A percentile compares a stretch with the other conserved stretches of the same genome.
These are phyloP conservation scores for Albifimbria verrucaria DNA, from an alignment of 2,329 filamentous ascomycete species.

Conservation along the genomic window DNA sequence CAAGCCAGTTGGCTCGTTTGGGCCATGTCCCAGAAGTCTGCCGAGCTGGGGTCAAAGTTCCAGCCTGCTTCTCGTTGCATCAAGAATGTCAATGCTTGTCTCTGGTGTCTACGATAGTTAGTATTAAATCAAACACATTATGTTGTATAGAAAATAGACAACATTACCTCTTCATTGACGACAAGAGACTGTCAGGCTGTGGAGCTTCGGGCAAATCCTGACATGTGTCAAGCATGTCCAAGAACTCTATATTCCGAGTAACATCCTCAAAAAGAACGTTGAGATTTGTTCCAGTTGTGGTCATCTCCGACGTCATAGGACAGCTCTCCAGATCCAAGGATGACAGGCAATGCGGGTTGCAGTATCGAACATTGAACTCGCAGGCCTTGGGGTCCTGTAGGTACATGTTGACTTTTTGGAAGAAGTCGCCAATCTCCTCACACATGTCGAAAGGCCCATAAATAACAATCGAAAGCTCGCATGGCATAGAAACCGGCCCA, in stretches of 20 bases:
- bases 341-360: slow-evolving; percentile 32
- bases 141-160: not conserved
- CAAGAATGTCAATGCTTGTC: slow-evolving; percentile 42
- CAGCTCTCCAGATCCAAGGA: not conserved
- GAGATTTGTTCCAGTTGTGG: not conserved
- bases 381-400: slow-evolving; percentile 30
- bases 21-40: slow-evolving; percentile 31
- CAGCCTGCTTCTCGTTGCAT: slow-evolving; percentile 33
- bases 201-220: slow-evolving; percentile 22
- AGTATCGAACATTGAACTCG: slow-evolving; percentile 24
- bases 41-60: slow-evolving; percentile 18
- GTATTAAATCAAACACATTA: no score
- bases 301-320: not conserved
- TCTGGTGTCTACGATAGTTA: slow-evolving; percentile 33
- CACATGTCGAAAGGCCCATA: slow-evolving; percentile 24
- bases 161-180: slow-evolving; percentile 18
- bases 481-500: not conserved
- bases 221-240: slow-evolving; percentile 20
- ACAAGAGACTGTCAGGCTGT: slow-evolving; percentile 21
- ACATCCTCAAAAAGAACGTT: slow-evolving; percentile 6
- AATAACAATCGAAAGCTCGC: slow-evolving; percentile 18
- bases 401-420: slow-evolving; percentile 26
- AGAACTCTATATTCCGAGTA: slow-evolving; percentile 13
- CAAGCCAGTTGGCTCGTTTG: slow-evolving; percentile 12
- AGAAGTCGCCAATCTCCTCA: slow-evolving; percentile 25